Evolutionary conservation across 1,284 basidiomycete genomes (phyloP).

Genomic region (Cutaneotrichosporon spelunceum): DNA sequence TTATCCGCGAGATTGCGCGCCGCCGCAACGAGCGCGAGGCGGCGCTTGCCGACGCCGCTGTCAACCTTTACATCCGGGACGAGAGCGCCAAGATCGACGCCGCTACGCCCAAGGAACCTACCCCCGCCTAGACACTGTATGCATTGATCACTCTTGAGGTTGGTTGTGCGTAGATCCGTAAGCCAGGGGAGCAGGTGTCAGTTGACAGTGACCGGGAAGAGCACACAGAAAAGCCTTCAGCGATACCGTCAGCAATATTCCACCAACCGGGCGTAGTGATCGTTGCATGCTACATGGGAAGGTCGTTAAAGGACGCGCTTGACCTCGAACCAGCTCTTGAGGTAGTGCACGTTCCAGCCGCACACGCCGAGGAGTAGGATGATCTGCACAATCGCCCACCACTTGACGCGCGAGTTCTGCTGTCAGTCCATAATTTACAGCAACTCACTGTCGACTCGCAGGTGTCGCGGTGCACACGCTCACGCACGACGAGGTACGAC

Average conservation of each 20-base stretch:
- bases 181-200: neutral
- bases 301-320: slow-evolving; percentile 74
- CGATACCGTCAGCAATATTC: too few species aligned
- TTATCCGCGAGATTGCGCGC: slow-evolving; percentile 45
- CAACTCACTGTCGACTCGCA: slow-evolving; percentile 40
- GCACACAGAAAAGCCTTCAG: neutral
- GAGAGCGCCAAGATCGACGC: slow-evolving; percentile 1
- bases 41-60: slow-evolving; percentile 44
- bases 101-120: slow-evolving; percentile 1
- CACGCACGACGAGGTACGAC: slow-evolving; percentile 94
- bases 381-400: slow-evolving; percentile 94
- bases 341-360: slow-evolving; percentile 96
- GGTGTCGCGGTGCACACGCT: slow-evolving; percentile 85
- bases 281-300: slow-evolving; percentile 12
- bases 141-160: slow-evolving; percentile 8
- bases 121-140: slow-evolving; percentile 4
- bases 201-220: neutral
- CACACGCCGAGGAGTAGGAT: slow-evolving; percentile 84
- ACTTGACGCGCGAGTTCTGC: slow-evolving; percentile 89
- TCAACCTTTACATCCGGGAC: neutral
- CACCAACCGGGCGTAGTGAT: neutral
- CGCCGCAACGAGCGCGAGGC: slow-evolving; percentile 59
- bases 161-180: neutral
- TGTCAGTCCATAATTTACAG: neutral
- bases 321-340: slow-evolving; percentile 89